A percentile compares a stretch with the other conserved stretches of the same genome.
Conservation (phyloP, 2,329 filamentous ascomycete species). For the Tolypocladium cylindrosporum region DNA sequence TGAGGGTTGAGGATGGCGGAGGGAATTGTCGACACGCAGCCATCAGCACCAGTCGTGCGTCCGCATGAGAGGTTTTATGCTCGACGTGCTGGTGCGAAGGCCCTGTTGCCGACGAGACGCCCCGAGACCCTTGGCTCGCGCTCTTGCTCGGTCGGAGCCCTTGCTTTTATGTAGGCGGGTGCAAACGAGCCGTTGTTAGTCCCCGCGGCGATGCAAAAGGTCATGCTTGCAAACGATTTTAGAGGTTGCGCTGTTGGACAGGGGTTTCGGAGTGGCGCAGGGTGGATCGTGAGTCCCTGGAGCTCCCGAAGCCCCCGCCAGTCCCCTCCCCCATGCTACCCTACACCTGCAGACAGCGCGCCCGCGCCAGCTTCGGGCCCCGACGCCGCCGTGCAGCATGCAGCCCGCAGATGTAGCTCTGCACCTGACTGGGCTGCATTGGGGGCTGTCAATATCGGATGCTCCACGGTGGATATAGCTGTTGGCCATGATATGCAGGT, state of each 20-base stretch:
- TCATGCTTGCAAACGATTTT: background rate
- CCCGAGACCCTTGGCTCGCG: background rate
- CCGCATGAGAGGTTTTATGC: background rate
- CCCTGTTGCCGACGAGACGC: background rate
- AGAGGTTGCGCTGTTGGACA: background rate
- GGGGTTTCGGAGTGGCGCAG: constrained; percentile 6
- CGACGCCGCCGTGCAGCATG: background rate
- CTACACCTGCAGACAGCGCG: background rate
- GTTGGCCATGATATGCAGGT: no score
- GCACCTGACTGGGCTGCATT: background rate
- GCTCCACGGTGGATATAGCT: no score
- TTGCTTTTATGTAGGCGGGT: background rate
- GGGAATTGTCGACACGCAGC: background rate
- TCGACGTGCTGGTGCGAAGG: background rate
- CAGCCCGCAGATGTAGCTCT: background rate
- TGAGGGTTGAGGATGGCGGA: no score
- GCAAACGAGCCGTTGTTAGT: background rate
- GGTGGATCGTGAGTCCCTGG: background rate
- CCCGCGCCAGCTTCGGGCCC: background rate
- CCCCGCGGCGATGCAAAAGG: background rate
- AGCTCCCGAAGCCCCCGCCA: background rate
- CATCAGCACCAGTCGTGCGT: background rate
- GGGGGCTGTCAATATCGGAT: no score
- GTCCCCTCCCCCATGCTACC: background rate
- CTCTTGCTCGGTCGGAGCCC: background rate